Evolutionary conservation across 1,284 basidiomycete genomes (phyloP).

Genomic region (Ustilago crameri): DNA sequence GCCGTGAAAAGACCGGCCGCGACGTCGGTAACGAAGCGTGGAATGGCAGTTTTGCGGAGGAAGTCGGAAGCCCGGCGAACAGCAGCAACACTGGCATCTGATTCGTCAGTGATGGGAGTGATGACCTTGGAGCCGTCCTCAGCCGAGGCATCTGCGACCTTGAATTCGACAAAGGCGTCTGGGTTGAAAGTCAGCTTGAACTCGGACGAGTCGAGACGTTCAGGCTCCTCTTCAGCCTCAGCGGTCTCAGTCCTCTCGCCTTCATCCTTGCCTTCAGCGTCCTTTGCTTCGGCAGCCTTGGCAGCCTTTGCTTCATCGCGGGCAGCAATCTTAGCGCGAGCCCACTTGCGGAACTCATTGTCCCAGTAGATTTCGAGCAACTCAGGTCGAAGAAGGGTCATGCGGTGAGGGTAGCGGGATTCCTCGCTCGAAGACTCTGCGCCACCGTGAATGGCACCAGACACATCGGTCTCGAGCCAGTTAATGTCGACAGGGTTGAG

Average conservation of each 20-base stretch:
- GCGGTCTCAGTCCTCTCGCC: conserved; percentile 17
- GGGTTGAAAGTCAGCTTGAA: conserved; percentile 74
- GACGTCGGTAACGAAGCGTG: conserved; percentile 70
- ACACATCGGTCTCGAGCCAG: conserved; percentile 72
- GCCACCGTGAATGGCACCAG: conserved; percentile 63
- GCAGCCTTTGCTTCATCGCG: conserved; percentile 44
- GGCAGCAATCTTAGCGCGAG: conserved; percentile 70
- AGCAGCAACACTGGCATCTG: conserved; percentile 71
- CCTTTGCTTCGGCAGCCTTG: conserved; percentile 40
- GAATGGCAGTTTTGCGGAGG: conserved; percentile 71
- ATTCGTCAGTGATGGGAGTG: conserved; percentile 69
- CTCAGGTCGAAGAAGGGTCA: conserved; percentile 74
- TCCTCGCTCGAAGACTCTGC: conserved; percentile 18
- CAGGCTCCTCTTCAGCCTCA: conserved; percentile 44
- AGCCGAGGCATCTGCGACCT: conserved; percentile 39
- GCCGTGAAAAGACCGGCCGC: conserved; percentile 70
- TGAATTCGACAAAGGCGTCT: conserved; percentile 72
- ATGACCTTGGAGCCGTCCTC: conserved; percentile 49
- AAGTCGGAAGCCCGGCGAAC: conserved; percentile 72
- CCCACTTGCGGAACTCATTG: conserved; percentile 72
- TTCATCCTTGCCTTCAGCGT: conserved; percentile 36
- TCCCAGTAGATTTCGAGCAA: conserved; percentile 73
- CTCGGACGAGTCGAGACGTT: conserved; percentile 66
- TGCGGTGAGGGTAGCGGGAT: conserved; percentile 71
- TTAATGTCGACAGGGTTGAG: conserved; percentile 73